Conservation (phyloP, 2,329 filamentous ascomycete genomes). For the Trichoderma hamatum region DNA sequence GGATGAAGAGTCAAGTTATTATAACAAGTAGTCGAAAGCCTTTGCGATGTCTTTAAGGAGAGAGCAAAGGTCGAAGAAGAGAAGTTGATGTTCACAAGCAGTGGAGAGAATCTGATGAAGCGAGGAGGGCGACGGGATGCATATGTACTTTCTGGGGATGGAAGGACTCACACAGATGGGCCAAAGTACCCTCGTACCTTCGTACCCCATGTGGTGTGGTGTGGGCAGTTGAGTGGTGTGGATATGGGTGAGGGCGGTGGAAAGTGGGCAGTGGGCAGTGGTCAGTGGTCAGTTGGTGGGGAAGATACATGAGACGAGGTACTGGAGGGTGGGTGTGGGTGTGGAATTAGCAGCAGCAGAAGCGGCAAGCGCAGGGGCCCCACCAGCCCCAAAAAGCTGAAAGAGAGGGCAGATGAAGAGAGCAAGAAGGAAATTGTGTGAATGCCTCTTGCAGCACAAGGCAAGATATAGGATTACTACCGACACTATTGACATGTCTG, state of each 20-base stretch:
- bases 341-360: background rate
- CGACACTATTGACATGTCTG: background rate
- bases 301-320: slow-evolving; percentile 14
- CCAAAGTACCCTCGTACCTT: background rate
- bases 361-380: background rate
- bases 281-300: slow-evolving; percentile 11
- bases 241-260: slow-evolving; percentile 6
- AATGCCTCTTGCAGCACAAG: background rate
- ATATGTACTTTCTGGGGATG: slow-evolving; percentile 31
- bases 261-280: slow-evolving; percentile 21
- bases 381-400: background rate
- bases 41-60: slow-evolving; percentile 18
- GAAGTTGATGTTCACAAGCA: slow-evolving; percentile 18
- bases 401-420: background rate
- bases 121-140: slow-evolving; percentile 32
- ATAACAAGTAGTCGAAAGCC: background rate
- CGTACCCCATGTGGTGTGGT: no score
- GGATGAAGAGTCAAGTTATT: slow-evolving; percentile 26
- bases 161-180: background rate
- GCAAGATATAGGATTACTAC: background rate
- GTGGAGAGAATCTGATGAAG: slow-evolving; percentile 24
- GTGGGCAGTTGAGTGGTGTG: slow-evolving; percentile 18
- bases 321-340: background rate
- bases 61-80: slow-evolving; percentile 2
- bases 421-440: background rate